Evolutionary conservation across 805 yeast genomes (phyloP).

Genomic region (Candida mattraensis): DNA sequence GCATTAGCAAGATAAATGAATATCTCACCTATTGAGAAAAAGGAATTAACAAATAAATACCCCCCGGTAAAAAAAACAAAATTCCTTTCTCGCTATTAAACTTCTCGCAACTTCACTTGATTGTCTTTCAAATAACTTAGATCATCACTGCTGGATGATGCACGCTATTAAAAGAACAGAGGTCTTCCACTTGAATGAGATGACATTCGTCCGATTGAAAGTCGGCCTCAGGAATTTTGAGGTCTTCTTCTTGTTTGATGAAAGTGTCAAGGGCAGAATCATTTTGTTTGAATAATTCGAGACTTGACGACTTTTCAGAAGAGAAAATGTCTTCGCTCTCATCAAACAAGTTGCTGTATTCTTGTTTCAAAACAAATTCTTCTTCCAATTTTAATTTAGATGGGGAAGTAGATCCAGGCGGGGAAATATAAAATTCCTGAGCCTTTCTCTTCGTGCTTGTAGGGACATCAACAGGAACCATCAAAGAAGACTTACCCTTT

Average conservation of each 20-base stretch:
- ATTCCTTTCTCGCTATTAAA: constrained; percentile 2
- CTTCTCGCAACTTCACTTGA: not conserved
- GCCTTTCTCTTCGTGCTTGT: constrained; percentile 17
- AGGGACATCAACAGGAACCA: constrained; percentile 5
- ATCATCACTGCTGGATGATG: constrained; percentile 43
- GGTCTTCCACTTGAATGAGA: constrained; percentile 28
- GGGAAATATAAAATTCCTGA: constrained; percentile 27
- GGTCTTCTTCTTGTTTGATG: constrained; percentile 19
- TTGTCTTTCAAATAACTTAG: constrained; percentile 14
- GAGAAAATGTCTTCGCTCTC: constrained; percentile 25
- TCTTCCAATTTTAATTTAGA: constrained; percentile 30
- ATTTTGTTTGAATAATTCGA: constrained; percentile 28
- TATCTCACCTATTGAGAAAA: constrained; percentile 5
- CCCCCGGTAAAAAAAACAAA: constrained; percentile 19
- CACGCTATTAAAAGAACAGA: constrained; percentile 38
- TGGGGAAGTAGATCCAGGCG: constrained; percentile 34
- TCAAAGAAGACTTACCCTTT: not conserved
- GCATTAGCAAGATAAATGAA: constrained; percentile 3
- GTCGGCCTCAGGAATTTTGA: constrained; percentile 15
- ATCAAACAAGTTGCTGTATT: constrained; percentile 29
- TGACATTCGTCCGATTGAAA: constrained; percentile 17
- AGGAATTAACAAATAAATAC: constrained; percentile 22
- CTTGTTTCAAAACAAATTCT: constrained; percentile 25
- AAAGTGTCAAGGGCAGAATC: constrained; percentile 16
- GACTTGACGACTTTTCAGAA: constrained; percentile 21